Conservation (phyloP, 1,139 yeast species). For the Yarrowia galli region DNA sequence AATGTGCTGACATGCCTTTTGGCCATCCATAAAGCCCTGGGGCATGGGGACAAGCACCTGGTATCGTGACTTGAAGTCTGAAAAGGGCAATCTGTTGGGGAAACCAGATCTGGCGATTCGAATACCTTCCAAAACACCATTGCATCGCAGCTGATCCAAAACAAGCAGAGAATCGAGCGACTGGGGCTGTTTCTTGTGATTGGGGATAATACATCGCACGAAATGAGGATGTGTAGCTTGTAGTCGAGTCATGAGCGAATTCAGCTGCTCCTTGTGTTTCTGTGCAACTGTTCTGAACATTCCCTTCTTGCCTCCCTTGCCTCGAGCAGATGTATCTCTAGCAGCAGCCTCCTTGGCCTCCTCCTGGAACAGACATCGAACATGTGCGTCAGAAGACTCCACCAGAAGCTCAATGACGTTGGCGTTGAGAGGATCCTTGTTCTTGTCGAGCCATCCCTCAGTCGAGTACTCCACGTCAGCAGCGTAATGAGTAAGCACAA, state of each 20-base stretch:
- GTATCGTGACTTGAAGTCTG: constrained; percentile 79
- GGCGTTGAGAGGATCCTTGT: constrained; percentile 91
- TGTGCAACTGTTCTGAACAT: constrained; percentile 83
- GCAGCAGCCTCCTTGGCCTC: constrained; percentile 44
- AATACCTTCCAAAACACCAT: constrained; percentile 98
- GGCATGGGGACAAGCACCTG: constrained; percentile 62
- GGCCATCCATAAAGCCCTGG: constrained; percentile 55
- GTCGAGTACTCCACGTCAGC: constrained; percentile 93
- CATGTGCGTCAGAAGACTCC: constrained; percentile 62
- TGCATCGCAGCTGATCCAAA: constrained; percentile 88
- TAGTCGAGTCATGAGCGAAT: constrained; percentile 73
- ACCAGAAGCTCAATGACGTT: constrained; percentile 67
- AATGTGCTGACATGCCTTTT: constrained; percentile 71
- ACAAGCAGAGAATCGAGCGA: constrained; percentile 79
- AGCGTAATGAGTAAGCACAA: constrained; percentile 89
- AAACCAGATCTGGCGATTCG: constrained; percentile 96
- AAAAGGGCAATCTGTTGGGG: constrained; percentile 88
- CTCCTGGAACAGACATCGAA: constrained; percentile 57
- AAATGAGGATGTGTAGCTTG: constrained; percentile 92
- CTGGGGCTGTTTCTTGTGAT: constrained; percentile 73
- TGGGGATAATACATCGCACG: constrained; percentile 95
- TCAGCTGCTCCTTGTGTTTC: constrained; percentile 75
- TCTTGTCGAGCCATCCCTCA: constrained; percentile 93
- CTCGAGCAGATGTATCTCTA: constrained; percentile 39
- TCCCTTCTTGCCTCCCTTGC: constrained; percentile 52